Percentiles rank a stretch among this genome's conserved stretches.
Conservation (phyloP, 495 filamentous ascomycete genomes). For the Annulohypoxylon moriforme region DNA sequence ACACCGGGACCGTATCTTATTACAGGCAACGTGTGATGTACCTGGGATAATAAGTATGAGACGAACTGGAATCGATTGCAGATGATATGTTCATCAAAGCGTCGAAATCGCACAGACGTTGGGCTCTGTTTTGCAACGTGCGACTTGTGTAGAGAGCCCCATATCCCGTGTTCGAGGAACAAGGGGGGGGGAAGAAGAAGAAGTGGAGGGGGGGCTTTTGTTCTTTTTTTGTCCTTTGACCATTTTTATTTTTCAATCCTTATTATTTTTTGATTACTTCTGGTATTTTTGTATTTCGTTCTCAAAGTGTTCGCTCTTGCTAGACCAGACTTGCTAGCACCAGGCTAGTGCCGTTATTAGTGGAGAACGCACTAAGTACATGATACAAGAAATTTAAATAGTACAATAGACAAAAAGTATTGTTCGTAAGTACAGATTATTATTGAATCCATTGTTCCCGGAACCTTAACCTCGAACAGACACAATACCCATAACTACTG, state of each 20-base stretch:
- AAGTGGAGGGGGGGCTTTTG: constrained; percentile 1
- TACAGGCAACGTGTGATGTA: constrained; percentile 38
- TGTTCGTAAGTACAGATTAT: background rate
- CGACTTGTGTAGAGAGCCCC: constrained; percentile 44
- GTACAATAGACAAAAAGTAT: background rate
- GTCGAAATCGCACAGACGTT: constrained; percentile 47
- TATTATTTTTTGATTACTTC: background rate
- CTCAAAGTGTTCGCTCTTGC: background rate
- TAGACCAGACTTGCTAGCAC: background rate
- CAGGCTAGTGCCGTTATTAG: constrained; percentile 15
- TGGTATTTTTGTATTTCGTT: background rate
- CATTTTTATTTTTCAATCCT: background rate
- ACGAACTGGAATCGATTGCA: constrained; percentile 33
- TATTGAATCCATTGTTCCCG: constrained; percentile 16
- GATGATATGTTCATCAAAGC: constrained; percentile 39
- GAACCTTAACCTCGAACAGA: constrained; percentile 26
- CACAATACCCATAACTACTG: too few relatives aligned
- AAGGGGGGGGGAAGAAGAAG: constrained; percentile 17
- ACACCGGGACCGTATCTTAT: constrained; percentile 22
- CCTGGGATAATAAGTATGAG: constrained; percentile 36
- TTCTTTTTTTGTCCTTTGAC: constrained; percentile 7
- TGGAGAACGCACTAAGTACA: background rate
- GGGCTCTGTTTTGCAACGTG: constrained; percentile 36
- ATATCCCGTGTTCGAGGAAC: constrained; percentile 43
- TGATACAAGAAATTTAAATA: background rate